Evolutionary conservation across 2,329 filamentous ascomycete species (phyloP), one percentile per base, ranked within the genome.

Genomic region (Fusarium palustre): DNA sequence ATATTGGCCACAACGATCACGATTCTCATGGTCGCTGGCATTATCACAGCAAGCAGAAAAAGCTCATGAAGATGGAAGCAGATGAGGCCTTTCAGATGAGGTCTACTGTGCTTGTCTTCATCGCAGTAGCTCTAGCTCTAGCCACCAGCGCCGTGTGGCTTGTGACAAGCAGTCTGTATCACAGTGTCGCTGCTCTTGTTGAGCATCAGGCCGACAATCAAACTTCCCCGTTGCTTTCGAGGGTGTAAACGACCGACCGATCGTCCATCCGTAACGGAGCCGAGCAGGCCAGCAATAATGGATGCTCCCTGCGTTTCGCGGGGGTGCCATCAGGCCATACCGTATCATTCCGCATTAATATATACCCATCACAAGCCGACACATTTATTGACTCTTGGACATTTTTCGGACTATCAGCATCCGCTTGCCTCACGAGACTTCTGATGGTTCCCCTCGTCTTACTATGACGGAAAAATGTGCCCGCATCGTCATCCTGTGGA

Each of bases 61-160:
- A 89, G 75, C 80, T 92, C 55, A 84, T 90, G 73, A 85, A 80
- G 75, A 81, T 89, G 81, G 87, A 92, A 76, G 83, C 89, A 18
- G 82, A 82, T 5, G 88, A 91, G 73, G 90, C 90, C 5, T 88
- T 92, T 67, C 84, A 86, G 75, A 81, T 91, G 75, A 83, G 87
- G 25, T 79, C 81, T 13, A 80, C 79, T 22, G 83, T 91, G n/a
- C 78, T 90, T 25, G 74, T 84, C 6, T 80, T 78, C 3, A 74
- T 91, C 72, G 80, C 79, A 11, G 73, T 83, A 20, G 33, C 66
- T n/a, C 50, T 59, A 18, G 63, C 55, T 15, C 57, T 68, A 10
- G 64, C 42, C 5, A 50, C 57, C n/a, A 57, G 54, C 18, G 54
- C 65, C 13, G 33, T 62, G 22, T 72, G 52, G 70, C 69, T 64